Evolutionary conservation across 1,284 basidiomycete genomes (phyloP).

Genomic region (Microbotryum violaceum): DNA sequence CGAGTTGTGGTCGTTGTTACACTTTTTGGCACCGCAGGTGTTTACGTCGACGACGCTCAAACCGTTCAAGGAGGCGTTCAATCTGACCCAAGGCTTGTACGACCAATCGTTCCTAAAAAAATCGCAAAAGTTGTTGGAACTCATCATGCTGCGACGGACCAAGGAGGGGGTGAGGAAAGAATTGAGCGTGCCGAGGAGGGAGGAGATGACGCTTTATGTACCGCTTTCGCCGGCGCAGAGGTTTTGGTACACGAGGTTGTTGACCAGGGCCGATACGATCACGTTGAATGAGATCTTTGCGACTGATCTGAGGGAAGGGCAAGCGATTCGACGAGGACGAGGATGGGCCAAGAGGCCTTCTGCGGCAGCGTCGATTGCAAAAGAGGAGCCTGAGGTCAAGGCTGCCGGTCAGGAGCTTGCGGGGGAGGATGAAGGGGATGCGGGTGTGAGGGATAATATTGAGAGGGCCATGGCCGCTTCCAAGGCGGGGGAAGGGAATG

Average conservation of each 20-base stretch:
- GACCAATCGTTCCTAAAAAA: slow-evolving; percentile 48
- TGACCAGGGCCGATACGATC: slow-evolving; percentile 50
- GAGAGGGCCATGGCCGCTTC: slow-evolving; percentile 13
- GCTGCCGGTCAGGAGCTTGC: neutral
- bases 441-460: slow-evolving; percentile 5
- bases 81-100: slow-evolving; percentile 50
- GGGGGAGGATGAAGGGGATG: slow-evolving; percentile 4
- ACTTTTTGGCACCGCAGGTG: slow-evolving; percentile 49
- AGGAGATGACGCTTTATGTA: slow-evolving; percentile 47
- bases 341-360: neutral
- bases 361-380: neutral
- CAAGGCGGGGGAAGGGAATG: slow-evolving; percentile 9
- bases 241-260: slow-evolving; percentile 55
- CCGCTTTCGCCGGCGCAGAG: slow-evolving; percentile 53
- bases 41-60: slow-evolving; percentile 49
- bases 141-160: slow-evolving; percentile 56
- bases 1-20: slow-evolving; percentile 41
- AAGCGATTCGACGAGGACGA: neutral
- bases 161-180: slow-evolving; percentile 48
- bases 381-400: neutral
- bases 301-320: slow-evolving; percentile 13
- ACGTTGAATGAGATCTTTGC: slow-evolving; percentile 50
- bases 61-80: slow-evolving; percentile 51
- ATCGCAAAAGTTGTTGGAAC: slow-evolving; percentile 48
- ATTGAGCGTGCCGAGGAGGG: slow-evolving; percentile 51